These are phyloP conservation scores for Gloeopeniophorella convolvens DNA, from an alignment of 768 basidiomycete genomes.

Conservation along the genomic window DNA sequence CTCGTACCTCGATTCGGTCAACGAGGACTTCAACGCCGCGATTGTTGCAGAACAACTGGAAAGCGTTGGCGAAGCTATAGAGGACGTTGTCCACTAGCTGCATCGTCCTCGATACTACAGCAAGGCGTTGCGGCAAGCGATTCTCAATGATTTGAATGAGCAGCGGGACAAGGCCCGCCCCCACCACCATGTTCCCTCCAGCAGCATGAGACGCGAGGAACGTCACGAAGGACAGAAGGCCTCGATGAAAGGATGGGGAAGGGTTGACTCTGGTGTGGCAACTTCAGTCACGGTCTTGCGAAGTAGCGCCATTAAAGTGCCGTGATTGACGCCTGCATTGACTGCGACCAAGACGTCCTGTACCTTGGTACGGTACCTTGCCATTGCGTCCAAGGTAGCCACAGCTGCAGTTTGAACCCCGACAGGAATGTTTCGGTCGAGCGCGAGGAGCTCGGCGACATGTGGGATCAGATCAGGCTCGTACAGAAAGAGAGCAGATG, in stretches of 20 bases:
- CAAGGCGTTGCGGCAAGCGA: constrained; percentile 56
- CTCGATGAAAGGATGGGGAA: constrained; percentile 75
- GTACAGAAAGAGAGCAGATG: constrained; percentile 81
- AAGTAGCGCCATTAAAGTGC: constrained; percentile 84
- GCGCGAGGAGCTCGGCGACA: constrained; percentile 82
- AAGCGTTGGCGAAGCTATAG: constrained; percentile 83
- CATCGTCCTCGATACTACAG: constrained; percentile 83
- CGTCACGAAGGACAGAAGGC: constrained; percentile 82
- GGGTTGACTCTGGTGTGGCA: constrained; percentile 52
- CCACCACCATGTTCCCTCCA: constrained; percentile 90
- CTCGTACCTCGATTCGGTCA: constrained; percentile 74
- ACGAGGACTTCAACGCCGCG: constrained; percentile 84
- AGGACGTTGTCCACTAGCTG: constrained; percentile 89
- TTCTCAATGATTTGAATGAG: constrained; percentile 88
- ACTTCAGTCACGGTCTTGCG: constrained; percentile 76
- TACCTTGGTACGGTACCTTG: constrained; percentile 74
- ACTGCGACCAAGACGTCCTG: constrained; percentile 86
- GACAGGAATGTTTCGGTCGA: constrained; percentile 64
- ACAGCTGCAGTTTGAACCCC: constrained; percentile 79
- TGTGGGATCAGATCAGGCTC: constrained; percentile 90
- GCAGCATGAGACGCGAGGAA: constrained; percentile 79
- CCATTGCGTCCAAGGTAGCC: constrained; percentile 84
- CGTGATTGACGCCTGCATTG: constrained; percentile 95
- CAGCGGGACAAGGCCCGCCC: constrained; percentile 85
- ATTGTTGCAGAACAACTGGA: constrained; percentile 78